These are phyloP conservation scores for Paulownia fortunei DNA, from an alignment of 257 asterid species.

Conservation along the genomic window DNA sequence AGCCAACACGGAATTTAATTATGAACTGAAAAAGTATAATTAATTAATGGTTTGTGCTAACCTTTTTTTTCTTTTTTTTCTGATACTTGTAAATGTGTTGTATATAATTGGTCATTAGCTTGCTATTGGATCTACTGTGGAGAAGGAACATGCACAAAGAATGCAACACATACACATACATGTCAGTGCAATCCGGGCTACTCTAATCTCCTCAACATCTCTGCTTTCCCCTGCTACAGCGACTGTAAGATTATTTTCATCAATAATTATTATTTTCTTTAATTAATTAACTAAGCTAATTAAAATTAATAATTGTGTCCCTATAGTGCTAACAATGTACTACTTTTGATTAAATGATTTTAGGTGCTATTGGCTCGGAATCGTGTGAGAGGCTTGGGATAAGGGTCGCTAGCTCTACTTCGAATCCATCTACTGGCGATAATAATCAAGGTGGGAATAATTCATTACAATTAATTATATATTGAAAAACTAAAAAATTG, in stretches of 20 bases:
- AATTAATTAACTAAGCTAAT: too few species aligned
- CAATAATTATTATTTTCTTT: background rate
- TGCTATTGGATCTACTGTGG: conserved; percentile 84
- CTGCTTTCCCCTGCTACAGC: conserved; percentile 74
- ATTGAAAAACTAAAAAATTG: background rate
- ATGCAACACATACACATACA: conserved; percentile 50
- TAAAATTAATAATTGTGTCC: background rate
- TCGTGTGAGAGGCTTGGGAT: conserved; percentile 66
- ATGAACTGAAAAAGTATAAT: too few species aligned
- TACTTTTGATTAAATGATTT: background rate
- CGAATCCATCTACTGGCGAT: conserved; percentile 42
- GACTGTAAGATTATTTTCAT: conserved; percentile 53
- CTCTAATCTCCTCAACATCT: conserved; percentile 58
- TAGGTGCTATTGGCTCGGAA: conserved; percentile 74
- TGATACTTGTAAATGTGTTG: background rate
- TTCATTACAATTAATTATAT: background rate
- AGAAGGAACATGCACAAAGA: conserved; percentile 64
- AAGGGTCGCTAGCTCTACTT: conserved; percentile 42
- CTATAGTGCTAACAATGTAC: too few species aligned
- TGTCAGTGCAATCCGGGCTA: conserved; percentile 68
- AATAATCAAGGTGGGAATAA: conserved; percentile 38
- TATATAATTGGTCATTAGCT: conserved; percentile 38
- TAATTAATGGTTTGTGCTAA: background rate
- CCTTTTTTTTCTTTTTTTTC: background rate
- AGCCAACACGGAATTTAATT: too few species aligned